These are phyloP conservation scores for Boletus tomentosulus DNA, from an alignment of 768 basidiomycete genomes.

Conservation along the genomic window DNA sequence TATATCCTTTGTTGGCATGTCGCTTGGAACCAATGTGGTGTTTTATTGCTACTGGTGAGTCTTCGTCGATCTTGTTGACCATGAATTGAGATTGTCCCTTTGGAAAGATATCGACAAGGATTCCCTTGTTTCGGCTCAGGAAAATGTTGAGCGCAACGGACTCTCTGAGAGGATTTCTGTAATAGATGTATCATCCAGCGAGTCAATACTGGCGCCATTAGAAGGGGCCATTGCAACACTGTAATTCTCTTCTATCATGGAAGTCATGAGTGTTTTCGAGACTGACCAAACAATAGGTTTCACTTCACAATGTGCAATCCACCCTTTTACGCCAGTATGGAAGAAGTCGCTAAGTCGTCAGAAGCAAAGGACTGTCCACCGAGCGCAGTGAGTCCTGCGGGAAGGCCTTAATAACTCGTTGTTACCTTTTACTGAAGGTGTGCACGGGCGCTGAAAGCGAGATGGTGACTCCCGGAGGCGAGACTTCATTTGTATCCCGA, in stretches of 20 bases:
- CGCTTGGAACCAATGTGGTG: slow-evolving; percentile 48
- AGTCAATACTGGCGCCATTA: slow-evolving; percentile 41
- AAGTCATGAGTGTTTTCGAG: neutral
- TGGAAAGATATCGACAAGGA: slow-evolving; percentile 74
- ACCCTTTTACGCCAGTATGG: slow-evolving; percentile 80
- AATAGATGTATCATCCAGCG: slow-evolving; percentile 32
- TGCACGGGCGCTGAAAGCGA: slow-evolving; percentile 86
- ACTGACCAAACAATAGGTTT: slow-evolving; percentile 35
- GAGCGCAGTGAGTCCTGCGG: slow-evolving; percentile 52
- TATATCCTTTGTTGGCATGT: slow-evolving; percentile 80
- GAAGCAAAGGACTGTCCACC: slow-evolving; percentile 63
- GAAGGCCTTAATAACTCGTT: neutral
- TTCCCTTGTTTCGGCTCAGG: slow-evolving; percentile 53
- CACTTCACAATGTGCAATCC: slow-evolving; percentile 95
- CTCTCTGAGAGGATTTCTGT: slow-evolving; percentile 51
- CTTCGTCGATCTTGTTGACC: neutral
- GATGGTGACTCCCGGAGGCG: slow-evolving; percentile 89
- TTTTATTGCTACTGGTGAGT: slow-evolving; percentile 66
- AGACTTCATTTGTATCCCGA: slow-evolving; percentile 65
- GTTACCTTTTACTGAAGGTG: slow-evolving; percentile 41
- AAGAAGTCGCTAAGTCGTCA: slow-evolving; percentile 60
- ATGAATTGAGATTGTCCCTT: neutral
- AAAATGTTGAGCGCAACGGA: slow-evolving; percentile 56
- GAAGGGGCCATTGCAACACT: slow-evolving; percentile 6
- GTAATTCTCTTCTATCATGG: slow-evolving; percentile 2